phyloP scores from a whole-genome alignment of 2,329 filamentous ascomycete species.

The Claviceps humidiphila region DNA sequence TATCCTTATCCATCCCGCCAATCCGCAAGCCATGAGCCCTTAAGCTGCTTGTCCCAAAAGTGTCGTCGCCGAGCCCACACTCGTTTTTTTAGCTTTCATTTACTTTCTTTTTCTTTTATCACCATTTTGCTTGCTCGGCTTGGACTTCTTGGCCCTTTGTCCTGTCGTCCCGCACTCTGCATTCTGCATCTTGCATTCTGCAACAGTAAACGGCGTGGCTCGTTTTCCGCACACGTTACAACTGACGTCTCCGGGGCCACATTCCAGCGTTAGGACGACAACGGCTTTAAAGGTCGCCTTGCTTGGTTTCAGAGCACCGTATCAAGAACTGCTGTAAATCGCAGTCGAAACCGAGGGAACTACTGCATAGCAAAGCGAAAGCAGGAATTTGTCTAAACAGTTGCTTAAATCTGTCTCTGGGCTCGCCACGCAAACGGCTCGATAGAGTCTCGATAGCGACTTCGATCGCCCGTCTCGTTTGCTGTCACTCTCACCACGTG shows the following conservation, averaged over 20 bases:
- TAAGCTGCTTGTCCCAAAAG: not conserved
- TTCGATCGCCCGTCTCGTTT: not conserved
- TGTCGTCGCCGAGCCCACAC: not conserved
- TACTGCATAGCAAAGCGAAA: not conserved
- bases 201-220: not conserved
- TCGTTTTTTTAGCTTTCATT: not conserved
- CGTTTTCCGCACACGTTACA: not conserved
- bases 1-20: not conserved
- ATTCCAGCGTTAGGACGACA: conserved; percentile 1
- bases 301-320: not conserved
- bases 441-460: not conserved
- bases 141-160: not conserved
- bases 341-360: not conserved
- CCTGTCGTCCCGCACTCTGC: not conserved
- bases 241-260: not conserved
- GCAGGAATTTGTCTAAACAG: not conserved
- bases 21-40: not conserved
- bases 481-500: not conserved
- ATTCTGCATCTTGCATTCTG: not conserved
- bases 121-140: not conserved
- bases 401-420: not conserved
- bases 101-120: not conserved
- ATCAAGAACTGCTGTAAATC: not conserved
- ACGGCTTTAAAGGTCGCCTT: not conserved
- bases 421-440: not conserved